Percentiles rank a stretch among this genome's conserved stretches.
Conservation (phyloP, 2,329 filamentous ascomycete species). For the Colletotrichum ledebouriae region DNA sequence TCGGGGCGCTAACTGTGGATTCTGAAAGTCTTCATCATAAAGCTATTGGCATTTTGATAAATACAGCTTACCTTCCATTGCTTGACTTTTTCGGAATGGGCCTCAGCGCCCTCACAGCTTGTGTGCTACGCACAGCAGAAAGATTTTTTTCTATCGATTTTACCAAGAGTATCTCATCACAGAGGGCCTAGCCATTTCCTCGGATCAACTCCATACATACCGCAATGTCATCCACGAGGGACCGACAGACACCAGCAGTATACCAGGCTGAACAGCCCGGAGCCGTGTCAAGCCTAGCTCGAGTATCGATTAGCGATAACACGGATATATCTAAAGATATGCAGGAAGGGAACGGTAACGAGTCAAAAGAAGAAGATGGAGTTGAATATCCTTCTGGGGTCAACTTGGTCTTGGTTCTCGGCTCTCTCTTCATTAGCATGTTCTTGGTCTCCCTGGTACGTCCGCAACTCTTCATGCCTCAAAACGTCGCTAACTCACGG, state of each 20-base stretch:
- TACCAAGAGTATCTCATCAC: too few relatives aligned
- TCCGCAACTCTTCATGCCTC: background rate
- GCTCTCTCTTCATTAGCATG: constrained; percentile 45
- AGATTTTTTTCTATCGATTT: too few relatives aligned
- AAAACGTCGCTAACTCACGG: too few relatives aligned
- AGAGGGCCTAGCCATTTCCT: too few relatives aligned
- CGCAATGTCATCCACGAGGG: background rate
- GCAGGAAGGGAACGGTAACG: rapidly evolving
- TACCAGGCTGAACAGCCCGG: background rate
- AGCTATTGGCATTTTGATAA: too few relatives aligned
- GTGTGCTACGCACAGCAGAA: too few relatives aligned
- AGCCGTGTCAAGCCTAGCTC: background rate
- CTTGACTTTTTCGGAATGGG: too few relatives aligned
- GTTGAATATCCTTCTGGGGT: constrained; percentile 9
- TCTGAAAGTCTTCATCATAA: background rate
- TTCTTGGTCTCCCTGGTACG: constrained; percentile 46
- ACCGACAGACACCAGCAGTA: background rate
- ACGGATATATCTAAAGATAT: background rate
- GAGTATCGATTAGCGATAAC: background rate
- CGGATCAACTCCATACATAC: background rate
- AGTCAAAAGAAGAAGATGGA: background rate
- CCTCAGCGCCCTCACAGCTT: too few relatives aligned
- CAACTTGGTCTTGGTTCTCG: constrained; percentile 42
- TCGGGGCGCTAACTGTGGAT: background rate
- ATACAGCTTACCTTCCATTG: too few relatives aligned